A percentile compares a stretch with the other conserved stretches of the same genome.
Evolutionary conservation across 495 filamentous ascomycete genomes (phyloP).

Genomic region (Hypoxylon rickii): DNA sequence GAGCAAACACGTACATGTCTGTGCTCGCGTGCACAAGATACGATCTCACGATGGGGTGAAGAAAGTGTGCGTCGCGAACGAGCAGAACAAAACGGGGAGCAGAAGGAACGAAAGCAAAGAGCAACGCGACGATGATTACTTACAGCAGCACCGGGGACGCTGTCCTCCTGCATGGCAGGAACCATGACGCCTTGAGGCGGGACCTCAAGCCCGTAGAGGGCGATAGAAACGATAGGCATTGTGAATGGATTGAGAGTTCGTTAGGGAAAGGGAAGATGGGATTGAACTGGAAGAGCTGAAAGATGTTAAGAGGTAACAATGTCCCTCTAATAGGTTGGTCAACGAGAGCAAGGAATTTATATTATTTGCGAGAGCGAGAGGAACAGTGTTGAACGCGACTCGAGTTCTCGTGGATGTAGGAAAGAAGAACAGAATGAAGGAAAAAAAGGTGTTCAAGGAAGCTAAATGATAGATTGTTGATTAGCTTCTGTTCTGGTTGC

Average conservation of each 20-base stretch:
- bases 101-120: neutral
- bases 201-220: slow-evolving; percentile 88
- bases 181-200: slow-evolving; percentile 77
- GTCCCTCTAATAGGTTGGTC: neutral
- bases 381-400: slow-evolving; percentile 36
- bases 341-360: neutral
- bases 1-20: too few species aligned
- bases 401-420: slow-evolving; percentile 25
- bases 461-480: neutral
- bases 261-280: neutral
- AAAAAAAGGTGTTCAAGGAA: slow-evolving; percentile 21
- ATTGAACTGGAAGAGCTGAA: too few species aligned
- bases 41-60: neutral
- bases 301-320: too few species aligned
- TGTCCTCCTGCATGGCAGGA: slow-evolving; percentile 56
- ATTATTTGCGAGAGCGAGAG: slow-evolving; percentile 8
- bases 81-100: neutral
- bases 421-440: slow-evolving; percentile 9
- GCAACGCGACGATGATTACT: slow-evolving; percentile 52
- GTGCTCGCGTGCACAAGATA: too few species aligned
- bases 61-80: neutral
- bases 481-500: neutral
- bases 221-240: slow-evolving; percentile 67
- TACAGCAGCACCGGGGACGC: slow-evolving; percentile 64
- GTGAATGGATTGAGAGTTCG: slow-evolving; percentile 8